Evolutionary conservation across 2,329 filamentous ascomycete genomes (phyloP).

Genomic region (Alternaria tenuissima): DNA sequence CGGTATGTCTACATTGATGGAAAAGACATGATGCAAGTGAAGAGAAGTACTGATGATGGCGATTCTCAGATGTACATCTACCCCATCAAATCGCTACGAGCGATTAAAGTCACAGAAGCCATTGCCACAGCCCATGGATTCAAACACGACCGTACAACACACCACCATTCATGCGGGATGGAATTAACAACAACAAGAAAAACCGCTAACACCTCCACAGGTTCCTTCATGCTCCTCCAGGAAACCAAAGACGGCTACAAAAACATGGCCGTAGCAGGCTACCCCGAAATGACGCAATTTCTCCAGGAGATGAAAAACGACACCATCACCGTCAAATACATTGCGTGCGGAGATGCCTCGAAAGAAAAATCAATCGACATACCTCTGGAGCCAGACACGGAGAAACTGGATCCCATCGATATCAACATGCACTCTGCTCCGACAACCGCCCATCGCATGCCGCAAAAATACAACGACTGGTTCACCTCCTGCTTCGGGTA

Average conservation of each 20-base stretch:
- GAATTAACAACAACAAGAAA: neutral
- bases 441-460: slow-evolving; percentile 56
- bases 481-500: slow-evolving; percentile 56
- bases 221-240: slow-evolving; percentile 53
- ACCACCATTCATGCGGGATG: neutral
- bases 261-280: slow-evolving; percentile 55
- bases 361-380: slow-evolving; percentile 45
- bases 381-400: slow-evolving; percentile 51
- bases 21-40: neutral
- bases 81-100: slow-evolving; percentile 58
- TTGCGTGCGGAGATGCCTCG: slow-evolving; percentile 42
- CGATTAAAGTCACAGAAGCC: slow-evolving; percentile 48
- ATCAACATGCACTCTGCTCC: slow-evolving; percentile 56
- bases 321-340: slow-evolving; percentile 52
- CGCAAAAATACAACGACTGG: slow-evolving; percentile 52
- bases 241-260: slow-evolving; percentile 47
- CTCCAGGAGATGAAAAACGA: slow-evolving; percentile 47
- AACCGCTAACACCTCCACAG: slow-evolving; percentile 15
- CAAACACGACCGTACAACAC: slow-evolving; percentile 52
- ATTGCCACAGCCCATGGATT: slow-evolving; percentile 56
- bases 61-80: slow-evolving; percentile 54
- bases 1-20: slow-evolving; percentile 28
- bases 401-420: slow-evolving; percentile 47
- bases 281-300: slow-evolving; percentile 54
- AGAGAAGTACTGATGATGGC: neutral